Evolutionary conservation across 257 asterid genomes (phyloP), one percentile per base, ranked within the genome.

Genomic region (Misopates orontium): DNA sequence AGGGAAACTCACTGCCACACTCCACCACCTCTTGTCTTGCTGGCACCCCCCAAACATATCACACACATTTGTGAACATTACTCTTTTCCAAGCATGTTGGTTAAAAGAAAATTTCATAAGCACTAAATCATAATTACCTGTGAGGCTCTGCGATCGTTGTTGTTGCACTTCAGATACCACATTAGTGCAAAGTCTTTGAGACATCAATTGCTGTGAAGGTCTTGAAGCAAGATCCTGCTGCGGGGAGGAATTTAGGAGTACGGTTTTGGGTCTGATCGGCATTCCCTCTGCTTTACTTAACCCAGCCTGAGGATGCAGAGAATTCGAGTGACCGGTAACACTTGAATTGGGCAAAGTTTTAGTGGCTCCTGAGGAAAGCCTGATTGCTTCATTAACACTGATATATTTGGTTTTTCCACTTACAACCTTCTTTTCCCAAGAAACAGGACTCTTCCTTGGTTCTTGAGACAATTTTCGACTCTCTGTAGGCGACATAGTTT

Each of bases 321-420:
- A 31, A 42, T 40, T 71, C 15, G 74, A 31, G 58, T 60, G 66
- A 39, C 45, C 15, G 25, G 65, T 13, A 56, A 13, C 18, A 52
- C 28, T 75, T 14, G 66, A 48, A 7, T 63, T 51, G 64, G 69
- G 56, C 22, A 24, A 44, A 42, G 56, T 16, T 20, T 12, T 64
- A n/a, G 18, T 69, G 68, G 76, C 72, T 44, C 80, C 86, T 25
- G 82, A 62, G 5, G 83, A 64, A 49, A 89, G 83, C 79, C 1
- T 69, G 39, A 86, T 68, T 21, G 84, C 95, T 69, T 85, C 92
- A 10, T 70, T 57, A 57, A 72, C 76, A 56, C 79, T 41, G 44
- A 90, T 40, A 72, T 72, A 84, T 64, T 71, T 78, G 9, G 85
- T 79, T 75, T 80, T 90, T 66, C 92, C 85, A n/a, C 69, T 71